Evolutionary conservation across 2,329 filamentous ascomycete genomes (phyloP).

Genomic region (Exophiala bonariae): DNA sequence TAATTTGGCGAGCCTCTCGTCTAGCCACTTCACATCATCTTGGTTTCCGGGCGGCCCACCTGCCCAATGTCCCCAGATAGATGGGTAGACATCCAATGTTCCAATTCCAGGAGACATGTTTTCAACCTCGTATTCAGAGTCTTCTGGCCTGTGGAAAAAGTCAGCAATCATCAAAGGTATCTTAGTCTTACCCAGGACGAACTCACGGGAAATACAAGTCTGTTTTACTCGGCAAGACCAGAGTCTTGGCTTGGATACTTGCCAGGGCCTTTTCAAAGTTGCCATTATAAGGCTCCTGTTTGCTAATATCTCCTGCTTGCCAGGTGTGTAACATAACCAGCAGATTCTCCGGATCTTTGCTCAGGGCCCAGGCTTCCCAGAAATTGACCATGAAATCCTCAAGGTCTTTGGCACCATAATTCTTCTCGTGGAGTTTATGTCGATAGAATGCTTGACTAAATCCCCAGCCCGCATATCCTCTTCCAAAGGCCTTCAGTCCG

Average conservation of each 20-base stretch:
- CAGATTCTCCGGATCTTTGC: conserved; percentile 69
- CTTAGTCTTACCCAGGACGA: not conserved
- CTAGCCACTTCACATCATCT: conserved; percentile 71
- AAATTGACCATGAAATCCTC: conserved; percentile 74
- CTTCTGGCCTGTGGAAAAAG: conserved; percentile 59
- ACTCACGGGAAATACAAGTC: conserved; percentile 76
- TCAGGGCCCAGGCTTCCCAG: conserved; percentile 73
- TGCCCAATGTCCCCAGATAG: conserved; percentile 67
- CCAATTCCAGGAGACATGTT: conserved; percentile 62
- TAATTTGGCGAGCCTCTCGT: conserved; percentile 59
- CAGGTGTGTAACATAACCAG: conserved; percentile 74
- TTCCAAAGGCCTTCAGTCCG: conserved; percentile 69
- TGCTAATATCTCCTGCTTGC: conserved; percentile 71
- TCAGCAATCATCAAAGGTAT: not conserved
- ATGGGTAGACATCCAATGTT: conserved; percentile 55
- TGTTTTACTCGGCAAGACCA: conserved; percentile 71
- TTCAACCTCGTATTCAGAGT: conserved; percentile 71
- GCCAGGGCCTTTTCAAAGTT: conserved; percentile 66
- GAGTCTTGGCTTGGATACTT: conserved; percentile 68
- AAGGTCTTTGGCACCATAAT: conserved; percentile 64
- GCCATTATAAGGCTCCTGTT: conserved; percentile 67
- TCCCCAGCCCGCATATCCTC: conserved; percentile 77
- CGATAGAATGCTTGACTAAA: conserved; percentile 79
- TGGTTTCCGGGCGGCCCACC: conserved; percentile 70
- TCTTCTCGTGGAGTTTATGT: conserved; percentile 65